Evolutionary conservation across 2,329 filamentous ascomycete species (phyloP), one percentile per base, ranked within the genome.

Genomic region (Anthostomella pinea): DNA sequence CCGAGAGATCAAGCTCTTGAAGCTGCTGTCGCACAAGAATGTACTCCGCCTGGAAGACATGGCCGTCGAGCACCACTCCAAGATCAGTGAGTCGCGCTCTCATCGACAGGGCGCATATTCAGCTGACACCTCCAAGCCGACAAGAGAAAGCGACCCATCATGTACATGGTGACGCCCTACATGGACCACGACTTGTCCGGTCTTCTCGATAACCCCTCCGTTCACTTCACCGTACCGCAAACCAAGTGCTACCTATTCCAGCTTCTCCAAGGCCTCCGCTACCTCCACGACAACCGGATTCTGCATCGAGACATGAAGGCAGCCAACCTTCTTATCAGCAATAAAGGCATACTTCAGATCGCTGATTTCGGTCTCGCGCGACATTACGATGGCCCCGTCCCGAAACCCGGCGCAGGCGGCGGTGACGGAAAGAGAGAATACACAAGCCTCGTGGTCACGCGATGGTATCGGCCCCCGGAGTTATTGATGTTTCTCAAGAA

Each of bases 141-240:
- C 59, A 87, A 87, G 63, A 78, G 83, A 51, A 89, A 87, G 63
- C 80, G 83, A 41, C 83, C 84, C 3, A 90, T 90, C 52, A 89
- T 98, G 73, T 97, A 97, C 67, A 98, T 98, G 93, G 91, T 95
- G 33, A 96, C 84, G 28, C 93, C 91, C 6, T 98, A 98, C 64
- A 96, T 97, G 89, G 90, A 97, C 54, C 93, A 98, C 66, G 93
- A 98, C 65, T 76, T 98, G n/a, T 95, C 91, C 7, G 93, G 93
- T 28, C 79, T 98, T 19, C 81, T 98, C 54, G 93, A 97, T 62
- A 98, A 98, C 54, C 91, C 91, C 8, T 81, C 83, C 6, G 90
- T 98, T 24, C 77, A 79, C 25, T 91, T 98, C 56, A 86, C 85
- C 31, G 83, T 90, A 56, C 77, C 87, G 4, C 90, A 97, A 61